Evolutionary conservation across 805 yeast species (phyloP).

Genomic region (Lipomyces starkeyi): DNA sequence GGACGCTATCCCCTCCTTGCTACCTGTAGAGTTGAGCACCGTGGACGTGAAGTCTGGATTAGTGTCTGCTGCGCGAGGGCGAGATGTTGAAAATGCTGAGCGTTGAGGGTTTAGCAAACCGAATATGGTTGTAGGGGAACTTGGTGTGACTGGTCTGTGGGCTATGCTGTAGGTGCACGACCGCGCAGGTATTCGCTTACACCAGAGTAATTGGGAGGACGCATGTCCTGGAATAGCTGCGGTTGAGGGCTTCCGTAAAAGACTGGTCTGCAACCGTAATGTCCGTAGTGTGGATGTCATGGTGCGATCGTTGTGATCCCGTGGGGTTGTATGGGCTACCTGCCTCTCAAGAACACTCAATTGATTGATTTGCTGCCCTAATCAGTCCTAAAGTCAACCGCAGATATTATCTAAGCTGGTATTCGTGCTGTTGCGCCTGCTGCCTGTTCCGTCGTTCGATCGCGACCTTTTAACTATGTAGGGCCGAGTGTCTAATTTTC

Average conservation of each 20-base stretch:
- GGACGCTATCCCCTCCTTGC: not conserved
- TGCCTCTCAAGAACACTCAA: not conserved
- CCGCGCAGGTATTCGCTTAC: not conserved
- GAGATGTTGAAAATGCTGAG: not conserved
- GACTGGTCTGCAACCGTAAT: not conserved
- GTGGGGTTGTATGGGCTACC: not conserved
- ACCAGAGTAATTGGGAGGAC: not conserved
- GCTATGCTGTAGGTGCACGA: not conserved
- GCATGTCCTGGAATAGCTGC: not conserved
- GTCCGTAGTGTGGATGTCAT: not conserved
- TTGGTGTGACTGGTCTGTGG: not conserved
- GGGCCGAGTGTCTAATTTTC: no score
- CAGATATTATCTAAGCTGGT: not conserved
- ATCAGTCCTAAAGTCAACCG: not conserved
- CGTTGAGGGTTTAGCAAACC: not conserved
- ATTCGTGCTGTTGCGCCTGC: not conserved
- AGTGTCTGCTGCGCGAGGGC: not conserved
- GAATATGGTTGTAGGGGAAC: not conserved
- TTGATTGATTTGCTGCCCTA: not conserved
- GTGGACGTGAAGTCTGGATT: not conserved
- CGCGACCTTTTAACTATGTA: no score
- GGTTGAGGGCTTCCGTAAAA: not conserved
- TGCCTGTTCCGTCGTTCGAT: not conserved
- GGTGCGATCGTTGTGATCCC: not conserved
- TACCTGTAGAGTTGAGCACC: not conserved